A percentile compares a stretch with the other conserved stretches of the same genome.
Evolutionary conservation across 345 rosid genomes (phyloP).

Genomic region (Orychophragmus violaceus): DNA sequence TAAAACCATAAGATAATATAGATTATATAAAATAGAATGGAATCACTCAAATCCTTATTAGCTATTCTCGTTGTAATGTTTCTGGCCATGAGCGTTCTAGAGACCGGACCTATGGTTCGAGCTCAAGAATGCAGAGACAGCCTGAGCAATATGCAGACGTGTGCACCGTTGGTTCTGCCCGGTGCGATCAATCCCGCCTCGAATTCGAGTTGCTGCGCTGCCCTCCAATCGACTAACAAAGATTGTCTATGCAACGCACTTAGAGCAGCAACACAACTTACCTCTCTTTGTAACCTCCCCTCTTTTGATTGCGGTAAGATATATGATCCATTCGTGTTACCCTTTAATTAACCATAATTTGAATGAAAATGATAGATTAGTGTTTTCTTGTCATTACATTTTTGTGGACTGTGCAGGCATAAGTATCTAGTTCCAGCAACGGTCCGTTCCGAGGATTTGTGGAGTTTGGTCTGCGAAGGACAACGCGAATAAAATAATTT

Average conservation of each 20-base stretch:
- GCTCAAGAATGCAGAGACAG: slow-evolving; percentile 14
- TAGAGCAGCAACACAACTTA: slow-evolving; percentile 25
- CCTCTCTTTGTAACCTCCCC: slow-evolving; percentile 28
- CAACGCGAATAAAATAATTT: slow-evolving; percentile 14
- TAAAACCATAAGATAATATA: neutral
- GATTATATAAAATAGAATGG: neutral
- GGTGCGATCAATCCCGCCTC: slow-evolving; percentile 18
- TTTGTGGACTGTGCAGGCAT: slow-evolving; percentile 19
- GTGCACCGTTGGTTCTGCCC: slow-evolving; percentile 25
- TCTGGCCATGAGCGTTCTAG: neutral
- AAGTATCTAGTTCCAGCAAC: slow-evolving; percentile 17
- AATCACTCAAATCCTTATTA: slow-evolving; percentile 8
- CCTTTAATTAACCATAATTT: neutral
- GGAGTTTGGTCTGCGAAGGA: slow-evolving; percentile 26
- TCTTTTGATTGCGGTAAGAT: slow-evolving; percentile 29
- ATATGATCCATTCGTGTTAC: neutral
- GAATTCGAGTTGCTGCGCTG: slow-evolving; percentile 21
- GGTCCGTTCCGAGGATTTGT: slow-evolving; percentile 21
- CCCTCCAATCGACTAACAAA: slow-evolving; percentile 22
- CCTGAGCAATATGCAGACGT: slow-evolving; percentile 19
- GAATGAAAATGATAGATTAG: neutral
- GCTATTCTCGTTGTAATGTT: slow-evolving; percentile 9
- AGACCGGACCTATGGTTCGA: slow-evolving; percentile 3
- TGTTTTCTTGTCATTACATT: neutral
- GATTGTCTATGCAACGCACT: slow-evolving; percentile 30